Evolutionary conservation across 495 filamentous ascomycete species (phyloP), one percentile per base, ranked within the genome.

Genomic region (Aeminium ludgeri): DNA sequence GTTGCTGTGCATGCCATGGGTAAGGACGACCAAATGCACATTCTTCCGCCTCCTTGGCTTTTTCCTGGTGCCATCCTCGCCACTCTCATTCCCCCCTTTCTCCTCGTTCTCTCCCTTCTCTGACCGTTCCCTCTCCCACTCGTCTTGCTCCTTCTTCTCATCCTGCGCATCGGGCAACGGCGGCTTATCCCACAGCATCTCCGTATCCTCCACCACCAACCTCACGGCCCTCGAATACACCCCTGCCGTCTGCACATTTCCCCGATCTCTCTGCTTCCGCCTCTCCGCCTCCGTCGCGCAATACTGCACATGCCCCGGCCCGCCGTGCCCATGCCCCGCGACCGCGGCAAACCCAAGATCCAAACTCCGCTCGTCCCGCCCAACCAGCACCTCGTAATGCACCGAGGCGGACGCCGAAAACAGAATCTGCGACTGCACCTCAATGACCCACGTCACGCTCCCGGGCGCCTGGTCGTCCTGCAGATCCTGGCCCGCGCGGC

Each of bases 1-100:
- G 60, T 97, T 97, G 60, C 86, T 91, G 57, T 96, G 89, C 46
- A 97, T 59, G 0, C 89, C 89, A 65, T 97, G 89, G 0, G 89
- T 96, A 40, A 97, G 55, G 6, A 97, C 68, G 7, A 97, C 89
- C 43, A 97, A 64, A 53, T 97, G 89, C 0, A 96, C 64, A 50
- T 76, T 85, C 61, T 82, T 87, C 49, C 57, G 65, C 52, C 64
- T 70, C 44, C 51, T 60, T 18, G 45, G 36, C 38, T 51, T 58
- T n/a, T n/a, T n/a, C n/a, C n/a, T n/a, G n/a, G n/a, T n/a, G n/a
- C n/a, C n/a, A 23, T 58, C 42, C n/a, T 42, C 35, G 6, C 56
- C 34, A n/a, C 39, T 7, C 8, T 33, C n/a, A 50, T 19, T 51
- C 51, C 53, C 61, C 46, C 10, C 49, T 44, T 15, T 52, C 52